Conservation (phyloP, 2,329 filamentous ascomycete species). For the Keithomyces neogunnii region DNA sequence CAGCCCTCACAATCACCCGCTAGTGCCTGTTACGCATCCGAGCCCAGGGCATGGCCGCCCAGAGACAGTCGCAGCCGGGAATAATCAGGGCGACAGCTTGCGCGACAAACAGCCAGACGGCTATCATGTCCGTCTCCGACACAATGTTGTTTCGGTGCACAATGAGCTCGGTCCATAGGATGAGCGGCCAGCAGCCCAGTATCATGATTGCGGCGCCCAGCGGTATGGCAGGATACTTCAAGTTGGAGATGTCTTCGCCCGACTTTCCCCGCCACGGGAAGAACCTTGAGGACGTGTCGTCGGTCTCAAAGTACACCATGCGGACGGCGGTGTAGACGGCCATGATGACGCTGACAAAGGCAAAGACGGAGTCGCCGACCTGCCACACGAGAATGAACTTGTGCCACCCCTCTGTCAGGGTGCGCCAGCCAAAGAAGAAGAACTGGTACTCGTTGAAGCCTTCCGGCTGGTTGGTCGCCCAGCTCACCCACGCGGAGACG, state of each 20-base stretch:
- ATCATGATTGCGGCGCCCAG: conserved; percentile 8
- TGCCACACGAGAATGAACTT: conserved; percentile 12
- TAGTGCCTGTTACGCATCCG: background rate
- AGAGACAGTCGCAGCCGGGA: conserved; percentile 3
- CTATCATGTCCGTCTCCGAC: conserved; percentile 10
- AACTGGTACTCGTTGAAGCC: conserved; percentile 11
- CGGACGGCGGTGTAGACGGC: conserved; percentile 2
- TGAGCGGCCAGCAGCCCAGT: conserved; percentile 9
- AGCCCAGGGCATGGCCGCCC: background rate
- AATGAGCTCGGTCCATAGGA: conserved; percentile 12
- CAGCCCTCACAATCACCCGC: too few relatives aligned
- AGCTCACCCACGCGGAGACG: conserved; percentile 10
- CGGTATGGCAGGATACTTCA: conserved; percentile 9
- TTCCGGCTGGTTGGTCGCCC: conserved; percentile 7
- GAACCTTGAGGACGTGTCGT: background rate
- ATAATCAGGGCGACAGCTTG: conserved; percentile 8
- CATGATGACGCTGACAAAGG: background rate
- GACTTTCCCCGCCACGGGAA: background rate
- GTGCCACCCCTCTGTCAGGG: conserved; percentile 10
- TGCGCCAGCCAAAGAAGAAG: conserved; percentile 14
- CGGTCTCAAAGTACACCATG: conserved; percentile 5
- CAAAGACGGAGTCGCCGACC: conserved; percentile 7
- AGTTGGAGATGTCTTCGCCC: background rate
- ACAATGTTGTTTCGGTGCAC: conserved; percentile 10
- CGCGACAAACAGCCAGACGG: conserved; percentile 11